A percentile compares a stretch with the other conserved stretches of the same genome.
Conservation (phyloP, 2,329 filamentous ascomycete species). For the Aspergillus phoenicis region DNA sequence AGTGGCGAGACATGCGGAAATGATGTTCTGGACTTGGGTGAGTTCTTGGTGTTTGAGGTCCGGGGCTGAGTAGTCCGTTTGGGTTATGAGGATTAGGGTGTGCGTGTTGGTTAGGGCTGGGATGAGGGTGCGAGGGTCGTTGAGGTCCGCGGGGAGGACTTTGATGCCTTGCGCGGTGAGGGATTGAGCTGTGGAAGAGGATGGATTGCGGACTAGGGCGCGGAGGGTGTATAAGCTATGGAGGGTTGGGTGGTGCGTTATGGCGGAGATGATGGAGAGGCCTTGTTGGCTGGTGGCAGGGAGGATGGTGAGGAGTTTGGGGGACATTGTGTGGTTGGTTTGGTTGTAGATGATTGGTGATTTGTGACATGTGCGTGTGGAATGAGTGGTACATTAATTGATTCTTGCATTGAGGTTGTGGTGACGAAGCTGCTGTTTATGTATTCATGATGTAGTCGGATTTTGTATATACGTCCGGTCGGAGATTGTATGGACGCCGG, state of each 20-base stretch:
- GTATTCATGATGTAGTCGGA: no score
- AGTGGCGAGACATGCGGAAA: conserved; percentile 27
- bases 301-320: conserved; percentile 50
- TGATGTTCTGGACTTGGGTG: conserved; percentile 29
- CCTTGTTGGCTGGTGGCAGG: conserved; percentile 65
- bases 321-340: neutral
- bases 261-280: conserved; percentile 53
- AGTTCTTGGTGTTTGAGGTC: conserved; percentile 31
- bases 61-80: conserved; percentile 20
- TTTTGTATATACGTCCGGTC: no score
- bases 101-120: conserved; percentile 50
- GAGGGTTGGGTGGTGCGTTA: conserved; percentile 49
- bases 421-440: neutral
- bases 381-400: neutral
- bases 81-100: conserved; percentile 41
- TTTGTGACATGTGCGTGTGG: neutral
- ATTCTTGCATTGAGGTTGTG: neutral
- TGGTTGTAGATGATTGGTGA: neutral
- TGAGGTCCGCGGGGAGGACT: conserved; percentile 56
- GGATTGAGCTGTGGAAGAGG: conserved; percentile 48
- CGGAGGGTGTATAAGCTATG: conserved; percentile 56
- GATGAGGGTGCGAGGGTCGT: conserved; percentile 37
- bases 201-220: conserved; percentile 57
- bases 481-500: no score
- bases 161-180: conserved; percentile 54